phyloP scores from a whole-genome alignment of 164 flowering plant species.

The Vitis rotundifolia region DNA sequence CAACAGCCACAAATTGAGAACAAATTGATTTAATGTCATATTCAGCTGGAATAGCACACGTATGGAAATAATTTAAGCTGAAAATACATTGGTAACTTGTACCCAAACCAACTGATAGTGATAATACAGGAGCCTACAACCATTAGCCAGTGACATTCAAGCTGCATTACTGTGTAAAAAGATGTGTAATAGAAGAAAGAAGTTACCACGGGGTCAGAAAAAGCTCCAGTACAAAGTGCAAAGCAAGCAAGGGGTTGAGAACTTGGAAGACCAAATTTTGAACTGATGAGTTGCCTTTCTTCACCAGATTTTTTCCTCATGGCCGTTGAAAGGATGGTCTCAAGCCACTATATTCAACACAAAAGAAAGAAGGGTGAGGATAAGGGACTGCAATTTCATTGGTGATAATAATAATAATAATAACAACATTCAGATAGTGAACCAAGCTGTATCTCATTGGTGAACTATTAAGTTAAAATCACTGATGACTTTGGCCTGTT shows the following conservation, averaged over 20 bases:
- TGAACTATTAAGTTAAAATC: not conserved
- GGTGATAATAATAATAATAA: not conserved
- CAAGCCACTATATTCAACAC: slow-evolving; percentile 64
- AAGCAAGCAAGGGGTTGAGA: slow-evolving; percentile 64
- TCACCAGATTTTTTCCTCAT: slow-evolving; percentile 73
- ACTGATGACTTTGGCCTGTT: not conserved
- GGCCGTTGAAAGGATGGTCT: slow-evolving; percentile 72
- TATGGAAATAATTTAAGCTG: not conserved
- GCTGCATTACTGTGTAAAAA: not conserved
- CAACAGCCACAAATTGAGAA: not conserved
- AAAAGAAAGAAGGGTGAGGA: slow-evolving; percentile 1
- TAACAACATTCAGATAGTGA: not conserved
- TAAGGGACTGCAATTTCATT: not conserved
- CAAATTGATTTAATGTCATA: not conserved
- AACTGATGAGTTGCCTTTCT: slow-evolving; percentile 50
- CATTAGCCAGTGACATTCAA: not conserved
- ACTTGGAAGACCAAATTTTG: slow-evolving; percentile 51
- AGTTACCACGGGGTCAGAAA: slow-evolving; percentile 84
- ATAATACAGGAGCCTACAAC: not conserved
- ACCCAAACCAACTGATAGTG: not conserved
- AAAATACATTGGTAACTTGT: not conserved
- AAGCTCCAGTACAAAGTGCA: slow-evolving; percentile 81
- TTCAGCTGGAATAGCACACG: not conserved
- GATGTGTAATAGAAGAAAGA: not conserved
- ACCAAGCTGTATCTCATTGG: not conserved